Percentiles rank a stretch among this genome's conserved stretches.
Evolutionary conservation across 2,329 filamentous ascomycete genomes (phyloP).

Genomic region (Fusarium sp.): DNA sequence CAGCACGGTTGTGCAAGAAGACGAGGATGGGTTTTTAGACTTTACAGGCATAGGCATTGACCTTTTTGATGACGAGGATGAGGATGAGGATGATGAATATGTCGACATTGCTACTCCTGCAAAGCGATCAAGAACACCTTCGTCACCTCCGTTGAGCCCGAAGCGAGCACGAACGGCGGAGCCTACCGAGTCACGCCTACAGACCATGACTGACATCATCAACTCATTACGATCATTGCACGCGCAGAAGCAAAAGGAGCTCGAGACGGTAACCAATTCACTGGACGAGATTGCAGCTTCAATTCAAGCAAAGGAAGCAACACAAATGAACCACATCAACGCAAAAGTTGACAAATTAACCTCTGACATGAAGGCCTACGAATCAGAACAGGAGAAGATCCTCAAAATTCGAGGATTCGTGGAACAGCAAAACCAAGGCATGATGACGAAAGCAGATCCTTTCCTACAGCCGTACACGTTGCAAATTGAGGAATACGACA

Average conservation of each 20-base stretch:
- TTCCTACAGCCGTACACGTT: no score
- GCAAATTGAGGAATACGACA: background rate
- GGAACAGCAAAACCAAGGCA: background rate
- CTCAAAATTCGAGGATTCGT: background rate
- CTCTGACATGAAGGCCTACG: background rate
- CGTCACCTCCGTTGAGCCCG: background rate
- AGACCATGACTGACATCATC: background rate
- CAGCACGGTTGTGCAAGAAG: accelerated
- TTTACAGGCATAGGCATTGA: background rate
- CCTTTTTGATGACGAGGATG: background rate
- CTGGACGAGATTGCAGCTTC: background rate
- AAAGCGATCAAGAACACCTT: background rate
- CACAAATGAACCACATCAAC: background rate
- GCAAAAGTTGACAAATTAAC: background rate
- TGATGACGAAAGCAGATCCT: background rate
- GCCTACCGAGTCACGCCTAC: background rate
- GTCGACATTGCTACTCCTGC: background rate
- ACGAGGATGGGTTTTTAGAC: background rate
- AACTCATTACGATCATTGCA: background rate
- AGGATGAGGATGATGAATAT: background rate
- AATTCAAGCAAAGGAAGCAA: background rate
- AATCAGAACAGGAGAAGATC: background rate
- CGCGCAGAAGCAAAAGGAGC: background rate
- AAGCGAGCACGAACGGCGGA: background rate
- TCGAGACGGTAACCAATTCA: background rate